Conservation (phyloP, 2,329 filamentous ascomycete species). For the Phialocephala sp. region DNA sequence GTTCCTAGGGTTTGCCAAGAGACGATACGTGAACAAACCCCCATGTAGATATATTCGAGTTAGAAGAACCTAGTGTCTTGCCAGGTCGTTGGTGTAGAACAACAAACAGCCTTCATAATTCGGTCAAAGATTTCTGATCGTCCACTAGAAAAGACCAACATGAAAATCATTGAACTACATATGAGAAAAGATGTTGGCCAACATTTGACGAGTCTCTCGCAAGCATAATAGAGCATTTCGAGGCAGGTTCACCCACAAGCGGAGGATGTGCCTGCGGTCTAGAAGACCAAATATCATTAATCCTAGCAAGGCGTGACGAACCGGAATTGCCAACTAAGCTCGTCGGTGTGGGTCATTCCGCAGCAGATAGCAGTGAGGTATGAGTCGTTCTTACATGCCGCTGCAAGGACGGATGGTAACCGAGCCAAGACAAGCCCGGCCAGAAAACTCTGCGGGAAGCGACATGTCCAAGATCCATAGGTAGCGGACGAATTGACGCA, state of each 20-base stretch:
- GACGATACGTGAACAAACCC: background rate
- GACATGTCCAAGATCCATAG: background rate
- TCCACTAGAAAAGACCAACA: background rate
- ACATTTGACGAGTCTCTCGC: background rate
- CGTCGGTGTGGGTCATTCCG: background rate
- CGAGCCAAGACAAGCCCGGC: background rate
- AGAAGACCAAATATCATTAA: background rate
- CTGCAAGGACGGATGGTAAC: background rate
- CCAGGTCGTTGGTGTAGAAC: background rate
- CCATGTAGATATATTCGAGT: background rate
- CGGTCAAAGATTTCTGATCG: background rate
- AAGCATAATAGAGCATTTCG: background rate
- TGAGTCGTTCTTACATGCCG: background rate
- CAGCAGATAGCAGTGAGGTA: background rate
- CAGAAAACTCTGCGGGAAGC: background rate
- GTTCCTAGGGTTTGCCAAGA: background rate
- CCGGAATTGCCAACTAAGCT: background rate
- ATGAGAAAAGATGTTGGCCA: background rate
- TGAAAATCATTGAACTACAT: background rate
- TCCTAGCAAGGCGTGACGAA: background rate
- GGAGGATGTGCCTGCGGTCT: slow-evolving; percentile 2
- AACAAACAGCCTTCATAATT: background rate
- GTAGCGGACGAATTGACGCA: background rate
- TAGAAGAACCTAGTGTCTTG: background rate
- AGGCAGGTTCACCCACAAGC: background rate